Evolutionary conservation across 2,329 filamentous ascomycete genomes (phyloP), one percentile per base, ranked within the genome.

Genomic region (Microcyclospora tardicrescens): DNA sequence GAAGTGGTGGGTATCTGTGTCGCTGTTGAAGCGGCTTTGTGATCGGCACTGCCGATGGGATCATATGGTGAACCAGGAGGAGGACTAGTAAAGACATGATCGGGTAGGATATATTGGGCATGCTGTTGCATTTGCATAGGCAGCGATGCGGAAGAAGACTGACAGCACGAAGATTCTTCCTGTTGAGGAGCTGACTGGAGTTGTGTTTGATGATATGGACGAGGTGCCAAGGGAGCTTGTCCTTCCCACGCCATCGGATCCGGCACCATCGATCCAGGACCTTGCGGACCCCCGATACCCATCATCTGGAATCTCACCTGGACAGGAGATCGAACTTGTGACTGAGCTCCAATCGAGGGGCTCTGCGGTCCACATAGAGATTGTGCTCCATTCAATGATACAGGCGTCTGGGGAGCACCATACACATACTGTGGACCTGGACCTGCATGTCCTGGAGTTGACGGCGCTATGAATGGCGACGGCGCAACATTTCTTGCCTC

Each of bases 261-360:
- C 9, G 46, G 44, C 10, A 43, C 40, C 5, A 42, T 31, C 28
- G 41, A 30, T n/a, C 45, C 39, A 10, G 39, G 32, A n/a, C 53
- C 50, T 41, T 49, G 45, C 6, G 50, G 48, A 11, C 44, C 47
- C 14, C 52, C 55, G 9, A 57, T 43, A 4, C 52, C 55, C 52
- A 57, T 56, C 42, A 54, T 49, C 11, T 52, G 52, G 35, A 57
- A 57, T n/a, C 49, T 49, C 19, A 53, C 47, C 11, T 47, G 47
- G 12, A 32, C 12, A 15, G 30, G 14, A 32, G 30, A 32, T n/a
- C 12, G 12, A 4, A n/a, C 12, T n/a, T 15, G 12, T 10, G 30
- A 32, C 30, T 32, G 12, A 16, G 52, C 34, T 28, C 43, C 37
- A 5, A 33, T 46, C 11, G 39, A 40, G 10, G 30, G 30, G 14